Evolutionary conservation across 2,329 filamentous ascomycete genomes (phyloP), one percentile per base, ranked within the genome.

Genomic region (Fusarium aywerte): DNA sequence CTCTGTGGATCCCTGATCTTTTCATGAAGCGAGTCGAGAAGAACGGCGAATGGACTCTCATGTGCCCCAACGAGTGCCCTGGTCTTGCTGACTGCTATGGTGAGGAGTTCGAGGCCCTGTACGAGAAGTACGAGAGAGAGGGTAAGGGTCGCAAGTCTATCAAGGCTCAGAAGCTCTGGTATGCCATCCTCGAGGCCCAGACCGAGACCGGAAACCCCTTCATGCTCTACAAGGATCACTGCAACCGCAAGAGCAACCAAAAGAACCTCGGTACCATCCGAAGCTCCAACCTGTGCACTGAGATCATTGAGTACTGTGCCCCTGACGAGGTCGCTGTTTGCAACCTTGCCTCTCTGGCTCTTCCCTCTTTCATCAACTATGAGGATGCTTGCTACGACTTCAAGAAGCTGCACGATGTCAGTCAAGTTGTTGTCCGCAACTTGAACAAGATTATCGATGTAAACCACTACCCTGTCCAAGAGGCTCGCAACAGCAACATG

Each of bases 11-110:
- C 59, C 94, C 96, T 16, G 96, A 99, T 84, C 87, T 99, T 43
- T 99, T 99, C 89, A 99, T 99, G 96, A 97, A 97, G 87, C 93
- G 96, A 79, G 95, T 99, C 57, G 93, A 99, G 83, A 90, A 93
- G 85, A 99, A 99, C 79, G 91, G 89, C 58, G 91, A 96, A 62
- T 99, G 96, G 96, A 98, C 96, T 18, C 85, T 99, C 40, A 97
- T 99, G 91, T 99, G 96, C 81, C 96, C 96, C 67, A 96, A 96
- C 76, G 96, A 99, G 81, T 96, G 93, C 76, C 92, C 95, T 60
- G 96, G 95, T 59, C 88, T 99, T 67, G 94, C 96, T 58, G 96
- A 99, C 80, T 92, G 96, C 76, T 98, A 98, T 75, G 96, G 96
- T 65, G 96, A 98, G 1, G 95, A 98, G 82, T 99, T 98, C 68